Conservation (phyloP, 2,329 filamentous ascomycete genomes). For the Colletotrichum destructivum region DNA sequence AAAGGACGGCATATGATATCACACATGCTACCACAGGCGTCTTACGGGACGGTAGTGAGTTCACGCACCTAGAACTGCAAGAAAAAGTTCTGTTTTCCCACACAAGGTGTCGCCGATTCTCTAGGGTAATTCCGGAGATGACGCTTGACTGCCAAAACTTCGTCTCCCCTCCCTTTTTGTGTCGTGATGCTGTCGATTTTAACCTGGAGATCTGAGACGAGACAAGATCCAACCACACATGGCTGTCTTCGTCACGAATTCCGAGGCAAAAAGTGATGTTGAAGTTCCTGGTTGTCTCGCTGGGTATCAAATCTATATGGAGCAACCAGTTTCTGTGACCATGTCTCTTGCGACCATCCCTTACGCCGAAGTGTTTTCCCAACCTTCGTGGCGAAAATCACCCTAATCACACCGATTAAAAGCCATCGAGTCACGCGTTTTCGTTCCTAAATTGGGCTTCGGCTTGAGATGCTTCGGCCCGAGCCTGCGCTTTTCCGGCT, state of each 20-base stretch:
- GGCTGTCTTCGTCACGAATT: too few relatives aligned
- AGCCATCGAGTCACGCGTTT: not conserved
- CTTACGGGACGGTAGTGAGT: conserved; percentile 70
- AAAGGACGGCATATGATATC: conserved; percentile 51
- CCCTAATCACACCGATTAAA: too few relatives aligned
- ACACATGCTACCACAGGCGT: conserved; percentile 65
- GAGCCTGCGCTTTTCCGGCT: conserved; percentile 29
- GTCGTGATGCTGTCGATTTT: conserved; percentile 45
- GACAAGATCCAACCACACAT: too few relatives aligned
- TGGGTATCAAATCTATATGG: conserved; percentile 38
- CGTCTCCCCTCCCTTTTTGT: conserved; percentile 45
- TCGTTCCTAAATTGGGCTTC: conserved; percentile 8
- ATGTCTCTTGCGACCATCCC: too few relatives aligned
- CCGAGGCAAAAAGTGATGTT: not conserved
- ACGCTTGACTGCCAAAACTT: conserved; percentile 92
- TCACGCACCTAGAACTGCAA: conserved; percentile 70
- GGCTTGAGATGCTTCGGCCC: conserved; percentile 51
- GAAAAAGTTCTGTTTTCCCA: conserved; percentile 70
- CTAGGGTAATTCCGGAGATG: conserved; percentile 70
- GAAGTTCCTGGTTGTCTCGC: not conserved
- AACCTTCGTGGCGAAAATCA: not conserved
- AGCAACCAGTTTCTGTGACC: not conserved
- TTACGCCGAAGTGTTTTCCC: not conserved
- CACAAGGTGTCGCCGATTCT: conserved; percentile 94
- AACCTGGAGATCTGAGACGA: conserved; percentile 1